Evolutionary conservation across 2,329 filamentous ascomycete genomes (phyloP).

Genomic region (Clonostachys chloroleuca): DNA sequence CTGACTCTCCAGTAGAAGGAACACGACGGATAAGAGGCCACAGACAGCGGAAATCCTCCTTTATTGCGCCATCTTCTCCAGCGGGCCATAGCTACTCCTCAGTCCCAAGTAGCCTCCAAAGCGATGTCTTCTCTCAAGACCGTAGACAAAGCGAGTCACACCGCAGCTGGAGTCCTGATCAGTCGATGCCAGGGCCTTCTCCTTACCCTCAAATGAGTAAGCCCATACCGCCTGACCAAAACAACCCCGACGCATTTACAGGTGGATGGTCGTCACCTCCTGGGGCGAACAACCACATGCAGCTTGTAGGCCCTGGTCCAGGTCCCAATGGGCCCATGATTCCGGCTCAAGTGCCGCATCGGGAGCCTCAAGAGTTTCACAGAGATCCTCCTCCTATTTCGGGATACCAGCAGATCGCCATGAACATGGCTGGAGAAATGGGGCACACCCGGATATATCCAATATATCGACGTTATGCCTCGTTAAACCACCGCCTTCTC

Average conservation of each 20-base stretch:
- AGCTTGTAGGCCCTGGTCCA: too few relatives aligned
- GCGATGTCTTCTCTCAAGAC: slow-evolving; percentile 28
- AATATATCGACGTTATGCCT: slow-evolving; percentile 79
- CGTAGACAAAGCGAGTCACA: slow-evolving; percentile 2
- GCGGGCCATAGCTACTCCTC: slow-evolving; percentile 23
- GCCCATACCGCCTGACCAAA: too few relatives aligned
- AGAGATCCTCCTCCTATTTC: slow-evolving; percentile 25
- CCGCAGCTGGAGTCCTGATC: slow-evolving; percentile 6
- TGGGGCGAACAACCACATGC: too few relatives aligned
- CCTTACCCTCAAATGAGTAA: neutral
- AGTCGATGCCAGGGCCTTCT: neutral
- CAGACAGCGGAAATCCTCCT: too few relatives aligned
- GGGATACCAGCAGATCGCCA: slow-evolving; percentile 61
- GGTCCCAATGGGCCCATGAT: too few relatives aligned
- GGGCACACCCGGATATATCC: slow-evolving; percentile 37
- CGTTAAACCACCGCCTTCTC: slow-evolving; percentile 76
- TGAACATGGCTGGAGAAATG: slow-evolving; percentile 33
- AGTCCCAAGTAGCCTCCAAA: slow-evolving; percentile 50
- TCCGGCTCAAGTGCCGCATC: too few relatives aligned
- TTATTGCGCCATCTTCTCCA: slow-evolving; percentile 2
- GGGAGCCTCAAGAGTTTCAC: neutral
- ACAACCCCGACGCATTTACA: too few relatives aligned
- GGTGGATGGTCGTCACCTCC: too few relatives aligned
- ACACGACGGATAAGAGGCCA: too few relatives aligned
- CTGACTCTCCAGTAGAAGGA: too few relatives aligned